Evolutionary conservation across 345 rosid species (phyloP).

Genomic region (Brassica napus): Da-Ae NC_063435.1:9988001-9988500

Average conservation of each 20-base stretch:
- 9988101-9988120: not conserved
- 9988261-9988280: slow-evolving; percentile 64
- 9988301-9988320: slow-evolving; percentile 52
- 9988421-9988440: not conserved
- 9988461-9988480: slow-evolving; percentile 7
- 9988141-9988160: slow-evolving; percentile 80
- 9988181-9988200: slow-evolving; percentile 41
- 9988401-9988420: slow-evolving; percentile 45
- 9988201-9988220: slow-evolving; percentile 35
- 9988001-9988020: not conserved
- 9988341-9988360: slow-evolving; percentile 57
- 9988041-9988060: not conserved
- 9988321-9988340: slow-evolving; percentile 50
- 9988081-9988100: not conserved
- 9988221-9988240: slow-evolving; percentile 67
- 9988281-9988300: slow-evolving; percentile 69
- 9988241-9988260: slow-evolving; percentile 61
- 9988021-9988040: not conserved
- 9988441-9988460: slow-evolving; percentile 12
- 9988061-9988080: not conserved
- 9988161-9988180: slow-evolving; percentile 68
- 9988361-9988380: slow-evolving; percentile 57
- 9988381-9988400: slow-evolving; percentile 51
- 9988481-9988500: slow-evolving; percentile 69
- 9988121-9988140: slow-evolving; percentile 57